Evolutionary conservation across 352 stramenopile species (phyloP), one percentile per base, ranked within the genome.

Genomic region (Globisporangium orthogonon): DNA sequence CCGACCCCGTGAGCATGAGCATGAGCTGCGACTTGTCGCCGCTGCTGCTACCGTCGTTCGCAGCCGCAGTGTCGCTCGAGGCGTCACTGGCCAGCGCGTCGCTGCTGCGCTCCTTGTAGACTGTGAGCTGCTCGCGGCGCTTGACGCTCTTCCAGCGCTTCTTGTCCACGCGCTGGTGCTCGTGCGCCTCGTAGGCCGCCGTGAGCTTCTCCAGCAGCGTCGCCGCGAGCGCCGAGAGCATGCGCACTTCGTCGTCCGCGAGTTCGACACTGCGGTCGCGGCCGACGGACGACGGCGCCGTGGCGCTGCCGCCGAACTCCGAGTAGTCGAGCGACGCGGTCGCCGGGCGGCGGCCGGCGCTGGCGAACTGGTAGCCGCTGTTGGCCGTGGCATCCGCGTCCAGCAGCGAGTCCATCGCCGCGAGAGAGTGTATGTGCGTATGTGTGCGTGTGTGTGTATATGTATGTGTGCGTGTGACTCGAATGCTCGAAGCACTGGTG

Each of bases 71-170:
- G 7, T 14, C 35, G 4, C 35, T 14, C 7, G 35, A 7, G 9
- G 35, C 35, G 35, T 40, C 35, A 11, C 9, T 11, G 35, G 18
- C 44, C 13, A 31, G 18, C 7, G 44, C 44, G 5, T 49, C 44
- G 44, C 14, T 52, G 17, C 5, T 43, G 49, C 49, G 49, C 44
- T 86, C 76, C 61, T 87, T 90, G 66, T 76, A 78, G 6, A 69
- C 72, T 0, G 56, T 58, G 2, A 90, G 62, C 39, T 87, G 71
- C 59, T 90, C 80, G 43, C 73, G 76, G 47, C 74, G 75, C 69
- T 83, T 87, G 29, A 90, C 47, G 49, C 72, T 46, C 62, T 90
- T 90, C 80, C 80, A 90, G 35, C 76, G 67, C 31, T 69, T 76
- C 39, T 67, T 61, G 48, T 86, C 64, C 40, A 69, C 58, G 10